Evolutionary conservation across 1,284 basidiomycete genomes (phyloP), one percentile per base, ranked within the genome.

Genomic region (Malassezia slooffiae): DNA sequence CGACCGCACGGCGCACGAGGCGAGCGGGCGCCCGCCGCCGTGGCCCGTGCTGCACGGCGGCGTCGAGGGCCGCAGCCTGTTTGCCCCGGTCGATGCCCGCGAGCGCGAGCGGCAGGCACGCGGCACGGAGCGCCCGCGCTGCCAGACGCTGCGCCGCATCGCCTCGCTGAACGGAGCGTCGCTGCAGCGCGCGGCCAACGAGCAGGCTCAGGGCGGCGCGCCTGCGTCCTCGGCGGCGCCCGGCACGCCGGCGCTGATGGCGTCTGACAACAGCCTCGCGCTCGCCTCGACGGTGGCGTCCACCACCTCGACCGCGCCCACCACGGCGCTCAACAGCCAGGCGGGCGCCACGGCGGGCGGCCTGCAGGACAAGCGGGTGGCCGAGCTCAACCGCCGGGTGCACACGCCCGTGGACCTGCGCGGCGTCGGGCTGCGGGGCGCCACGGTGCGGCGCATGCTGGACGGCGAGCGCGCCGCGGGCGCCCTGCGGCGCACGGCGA

Each of bases 281-380:
- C 81, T 96, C 62, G 89, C 91, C 2, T 90, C 86, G 10, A 84
- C 83, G 33, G 80, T 82, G 34, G 85, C 81, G 3, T 83, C 85
- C 7, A 88, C 85, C 4, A 93, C 90, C 4, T 85, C 84, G 11
- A 74, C 72, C 13, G 58, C 62, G 17, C 46, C 52, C 12, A 53
- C 53, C 24, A 34, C 40, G 31, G 22, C 12, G 47, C 52, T 34
- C 38, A 56, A 24, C 48, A 55, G 37, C 45, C 47, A 31, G 52
- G 41, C 24, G 24, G 24, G 24, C 7, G 19, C 24, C 20, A 23
- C 38, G n/a, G 15, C 13, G 20, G 22, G 11, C 20, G 29, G 38
- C 19, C 46, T 43, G 5, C 52, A 52, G 13, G 57, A 57, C 45
- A 54, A 59, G 26, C 59, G 59, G 11, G 52, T 61, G 1, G 48